Conservation (phyloP, 345 rosid species). For the Excoecaria agallocha region DNA sequence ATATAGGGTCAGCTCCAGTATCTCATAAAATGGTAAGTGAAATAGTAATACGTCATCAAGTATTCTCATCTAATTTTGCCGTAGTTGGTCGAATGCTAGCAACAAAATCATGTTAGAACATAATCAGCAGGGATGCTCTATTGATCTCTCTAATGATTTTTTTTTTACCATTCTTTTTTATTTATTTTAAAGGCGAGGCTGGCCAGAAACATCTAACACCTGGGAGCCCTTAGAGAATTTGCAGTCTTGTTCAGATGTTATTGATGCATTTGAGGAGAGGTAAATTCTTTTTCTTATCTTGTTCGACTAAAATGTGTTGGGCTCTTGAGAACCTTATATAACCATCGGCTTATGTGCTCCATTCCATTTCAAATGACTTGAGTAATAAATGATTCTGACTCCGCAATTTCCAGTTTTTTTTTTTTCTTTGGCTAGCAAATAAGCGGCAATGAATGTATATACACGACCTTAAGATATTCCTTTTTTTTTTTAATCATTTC, state of each 20-base stretch:
- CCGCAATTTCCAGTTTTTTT: not conserved
- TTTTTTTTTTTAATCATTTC: not conserved
- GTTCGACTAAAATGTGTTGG: not conserved
- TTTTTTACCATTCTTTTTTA: not conserved
- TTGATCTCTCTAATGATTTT: not conserved
- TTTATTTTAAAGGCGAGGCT: conserved; percentile 75
- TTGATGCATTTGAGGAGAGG: conserved; percentile 94
- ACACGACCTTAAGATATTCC: not conserved
- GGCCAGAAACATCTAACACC: conserved; percentile 94
- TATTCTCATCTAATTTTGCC: not conserved
- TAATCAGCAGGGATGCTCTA: not conserved
- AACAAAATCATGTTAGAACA: not conserved
- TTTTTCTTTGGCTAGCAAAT: not conserved
- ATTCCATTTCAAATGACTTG: conserved; percentile 5
- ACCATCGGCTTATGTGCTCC: not conserved
- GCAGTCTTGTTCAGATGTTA: conserved; percentile 83
- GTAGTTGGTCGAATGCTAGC: not conserved
- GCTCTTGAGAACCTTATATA: not conserved
- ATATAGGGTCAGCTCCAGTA: conserved; percentile 88
- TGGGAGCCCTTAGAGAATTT: conserved; percentile 99
- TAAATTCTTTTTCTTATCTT: conserved; percentile 23
- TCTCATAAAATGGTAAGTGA: conserved; percentile 89
- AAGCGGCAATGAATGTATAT: not conserved
- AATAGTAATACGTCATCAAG: not conserved
- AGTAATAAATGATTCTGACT: not conserved